Evolutionary conservation across 75 land plant species (phyloP), one percentile per base, ranked within the genome.

Genomic region (Azolla pinnata): DNA sequence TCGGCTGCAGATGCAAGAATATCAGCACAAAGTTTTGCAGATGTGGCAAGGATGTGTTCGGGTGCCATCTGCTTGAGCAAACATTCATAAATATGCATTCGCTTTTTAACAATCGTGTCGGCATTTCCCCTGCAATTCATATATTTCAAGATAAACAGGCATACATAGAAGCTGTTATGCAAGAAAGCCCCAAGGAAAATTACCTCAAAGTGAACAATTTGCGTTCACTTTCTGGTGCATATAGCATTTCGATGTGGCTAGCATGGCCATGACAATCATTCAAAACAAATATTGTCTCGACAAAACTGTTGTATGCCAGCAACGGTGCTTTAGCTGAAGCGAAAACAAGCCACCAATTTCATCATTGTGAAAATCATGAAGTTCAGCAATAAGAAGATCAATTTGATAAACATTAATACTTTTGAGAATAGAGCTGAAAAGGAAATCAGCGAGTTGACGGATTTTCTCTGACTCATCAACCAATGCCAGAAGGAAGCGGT

Each of bases 11-110:
- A 82, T 40, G 91, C 96, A 49, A 90, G 79, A 51, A 90, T 79
- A 67, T 90, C 96, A n/a, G 91, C 91, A 75, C 91, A 90, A 28
- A 90, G 49, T 73, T 90, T 90, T 1, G 96, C 96, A 45, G 90
- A 83, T 18, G 91, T 86, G 23, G 96, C 96, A 45, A 90, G 60
- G 24, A 90, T 73, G 59, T 90, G 96, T 75, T 86, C 96, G 51
- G 96, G 87, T 29, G 81, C 81, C 96, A 90, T 90, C 70, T 86
- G 96, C 67, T 86, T 87, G 56, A 90, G 67, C 55, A 86, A 67
- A 50, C 76, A 72, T 27, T 59, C 71, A 66, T 90, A 90, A 1
- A 90, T 86, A 25, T 81, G 84, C 96, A 90, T 90, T 49, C 96
- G 67, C 52, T 79, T 61, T 29, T 70, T 59, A 44, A 73, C 68